A percentile compares a stretch with the other conserved stretches of the same genome.
These are phyloP conservation scores for Coemansia sp. DNA, from an alignment of 192 early-diverging fungal genomes.

Conservation along the genomic window DNA sequence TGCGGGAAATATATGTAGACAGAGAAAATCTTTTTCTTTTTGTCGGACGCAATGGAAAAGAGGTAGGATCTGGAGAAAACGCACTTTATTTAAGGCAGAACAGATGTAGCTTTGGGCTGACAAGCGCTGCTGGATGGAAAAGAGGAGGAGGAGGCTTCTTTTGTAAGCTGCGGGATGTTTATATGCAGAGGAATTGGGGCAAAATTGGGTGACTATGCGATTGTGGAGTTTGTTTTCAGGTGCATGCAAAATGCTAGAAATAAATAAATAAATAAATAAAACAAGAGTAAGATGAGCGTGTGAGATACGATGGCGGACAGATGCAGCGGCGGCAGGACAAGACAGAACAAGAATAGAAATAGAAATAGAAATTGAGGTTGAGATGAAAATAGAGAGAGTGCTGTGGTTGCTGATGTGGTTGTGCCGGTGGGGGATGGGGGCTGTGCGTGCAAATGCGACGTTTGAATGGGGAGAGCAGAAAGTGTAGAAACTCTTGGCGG, in stretches of 20 bases:
- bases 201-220: conserved; percentile 6
- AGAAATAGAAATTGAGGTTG: background rate
- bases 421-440: background rate
- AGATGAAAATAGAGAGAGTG: too few relatives aligned
- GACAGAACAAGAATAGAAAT: conserved; percentile 3
- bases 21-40: too few relatives aligned
- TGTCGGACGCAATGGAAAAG: too few relatives aligned
- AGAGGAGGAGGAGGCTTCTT: background rate
- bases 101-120: background rate
- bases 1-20: too few relatives aligned
- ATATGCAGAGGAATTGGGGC: conserved; percentile 2
- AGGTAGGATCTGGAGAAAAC: background rate
- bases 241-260: conserved; percentile 6
- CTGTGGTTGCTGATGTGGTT: too few relatives aligned
- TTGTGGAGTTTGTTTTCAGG: background rate
- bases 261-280: conserved; percentile 1
- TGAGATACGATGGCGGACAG: background rate
- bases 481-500: conserved; percentile 1
- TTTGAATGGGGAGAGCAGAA: background rate
- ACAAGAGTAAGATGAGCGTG: background rate
- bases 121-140: background rate
- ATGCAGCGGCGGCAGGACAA: conserved; percentile 1
- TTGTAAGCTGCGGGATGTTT: background rate
- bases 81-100: background rate
- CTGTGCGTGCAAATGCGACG: background rate